Base-by-base conservation (phyloP, 441 rosid species). In the Breynia disticha region DNA sequence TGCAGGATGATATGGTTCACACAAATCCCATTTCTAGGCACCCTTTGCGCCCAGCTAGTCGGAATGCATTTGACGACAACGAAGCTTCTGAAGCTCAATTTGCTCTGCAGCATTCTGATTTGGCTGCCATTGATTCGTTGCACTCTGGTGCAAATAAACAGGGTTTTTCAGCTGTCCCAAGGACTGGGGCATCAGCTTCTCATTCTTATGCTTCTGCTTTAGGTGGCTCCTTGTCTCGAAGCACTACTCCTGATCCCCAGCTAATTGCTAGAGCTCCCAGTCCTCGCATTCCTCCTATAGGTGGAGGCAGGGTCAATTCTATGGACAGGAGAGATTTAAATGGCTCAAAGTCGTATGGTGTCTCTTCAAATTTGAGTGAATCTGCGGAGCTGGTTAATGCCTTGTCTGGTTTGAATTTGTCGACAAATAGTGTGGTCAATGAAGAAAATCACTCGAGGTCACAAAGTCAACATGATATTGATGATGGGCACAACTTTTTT, bases 211-310 rank as follows among this genome's bases (percentile, higher is more conserved):
- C 84, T 41, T 72, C 87, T 52, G 82, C 86, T 47, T 65, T 79
- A 51, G 87, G 81, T 52, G 74, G 76, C 24, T 73, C 87, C 47
- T 64, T 76, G 75, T 84, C 87, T 8, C 74, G 88, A 60, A 81
- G 82, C 63, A 59, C 75, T 54, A 81, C 91, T 3, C 86, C 91
- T 48, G 91, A 81, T 19, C 79, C 83, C 46, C 88, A 78, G 54
- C 73, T 74, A 60, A 65, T 69, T 1, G 83, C 79, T 35, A 76
- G 84, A 55, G 78, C 74, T 68, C 79, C 83, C 43, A 82, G 81
- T 52, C 86, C 88, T 46, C 71, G 68, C 50, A 76, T 76, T 67
- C 80, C 79, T 32, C 72, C 84, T 39, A 69, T 78, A 63, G 84
- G 86, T 57, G 79, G 64, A 41, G 82, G 80, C 16, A 75, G 84